Base-by-base conservation (phyloP, 306 rosid genomes). In the Hippophae rhamnoides region DNA sequence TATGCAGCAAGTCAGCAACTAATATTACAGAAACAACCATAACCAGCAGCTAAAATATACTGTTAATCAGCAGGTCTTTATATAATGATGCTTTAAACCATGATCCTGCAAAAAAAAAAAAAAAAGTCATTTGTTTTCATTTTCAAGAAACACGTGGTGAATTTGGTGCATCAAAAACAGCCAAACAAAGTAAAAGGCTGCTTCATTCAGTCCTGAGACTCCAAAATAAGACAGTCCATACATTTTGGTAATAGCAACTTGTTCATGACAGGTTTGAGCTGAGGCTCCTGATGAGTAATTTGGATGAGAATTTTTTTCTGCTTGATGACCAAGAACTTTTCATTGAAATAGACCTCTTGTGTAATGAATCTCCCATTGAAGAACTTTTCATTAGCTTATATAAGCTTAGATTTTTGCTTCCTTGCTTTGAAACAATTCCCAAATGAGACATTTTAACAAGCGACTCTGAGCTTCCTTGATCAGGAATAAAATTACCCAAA, bases 221-320 rank as follows among this genome's bases (percentile, higher is more conserved):
- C 38, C 3, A 31, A 31, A 31, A 31, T 31, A 31, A 31, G 5
- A 4, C 38, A 31, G 38, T 31, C 38, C 38, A 31, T 31, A 31
- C 38, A 31, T 31, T 31, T 31, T 31, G 38, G 38, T 31, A 31
- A 31, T 31, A 31, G 38, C 38, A 2, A 31, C 38, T 66, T 67
- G 68, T 71, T 23, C 50, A 57, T 3, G 90, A 84, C 54, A 76
- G 72, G 43, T 66, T 61, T 61, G 76, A 79, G 69, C 92, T 84
- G 58, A 41, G 79, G 53, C 81, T 84, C 69, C 76, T 81, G 46
- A 59, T 25, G 56, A 81, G 83, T 52, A 44, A 69, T 31, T 81
- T 62, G 23, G 61, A 56, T 26, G 55, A 60, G 13, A 57, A 54
- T 54, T 74, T 81, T 41, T 60, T 71, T 58, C 62, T 64, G 26